A percentile compares a stretch with the other conserved stretches of the same genome.
Evolutionary conservation across 1,139 yeast species (phyloP).

Genomic region (Blastobotrys proliferans): DNA sequence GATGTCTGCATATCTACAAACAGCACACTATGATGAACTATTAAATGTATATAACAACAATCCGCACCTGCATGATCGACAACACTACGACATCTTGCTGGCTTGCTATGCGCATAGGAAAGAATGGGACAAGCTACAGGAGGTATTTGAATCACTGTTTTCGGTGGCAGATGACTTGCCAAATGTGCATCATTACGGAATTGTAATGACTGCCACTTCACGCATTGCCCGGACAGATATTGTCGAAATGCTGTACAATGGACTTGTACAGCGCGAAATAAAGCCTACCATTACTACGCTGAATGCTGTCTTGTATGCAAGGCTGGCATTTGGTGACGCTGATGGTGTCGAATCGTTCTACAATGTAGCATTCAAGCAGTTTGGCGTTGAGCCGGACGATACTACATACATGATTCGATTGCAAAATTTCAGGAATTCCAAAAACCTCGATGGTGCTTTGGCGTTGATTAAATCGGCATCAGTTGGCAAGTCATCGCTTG

Average conservation of each 20-base stretch:
- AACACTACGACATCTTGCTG: slow-evolving; percentile 28
- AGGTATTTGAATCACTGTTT: slow-evolving; percentile 58
- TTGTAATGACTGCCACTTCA: slow-evolving; percentile 63
- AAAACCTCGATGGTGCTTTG: slow-evolving; percentile 2
- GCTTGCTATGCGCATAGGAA: slow-evolving; percentile 47
- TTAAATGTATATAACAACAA: slow-evolving; percentile 38
- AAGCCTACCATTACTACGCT: slow-evolving; percentile 47
- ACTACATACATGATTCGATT: slow-evolving; percentile 28
- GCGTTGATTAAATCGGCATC: not conserved
- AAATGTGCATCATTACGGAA: slow-evolving; percentile 53
- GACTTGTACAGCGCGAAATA: slow-evolving; percentile 43
- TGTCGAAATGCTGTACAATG: slow-evolving; percentile 50
- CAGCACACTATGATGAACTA: slow-evolving; percentile 43
- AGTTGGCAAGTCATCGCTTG: not conserved
- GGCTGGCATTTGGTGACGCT: slow-evolving; percentile 45
- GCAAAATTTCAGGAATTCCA: slow-evolving; percentile 28
- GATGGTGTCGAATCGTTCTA: slow-evolving; percentile 44
- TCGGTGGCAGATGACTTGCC: slow-evolving; percentile 52
- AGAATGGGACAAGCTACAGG: slow-evolving; percentile 58
- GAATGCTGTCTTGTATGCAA: slow-evolving; percentile 44
- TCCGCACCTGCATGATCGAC: slow-evolving; percentile 30
- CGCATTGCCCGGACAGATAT: slow-evolving; percentile 51
- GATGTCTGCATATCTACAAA: slow-evolving; percentile 42
- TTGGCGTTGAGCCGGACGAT: slow-evolving; percentile 35
- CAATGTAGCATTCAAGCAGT: slow-evolving; percentile 37